A percentile compares a stretch with the other conserved stretches of the same genome.
Evolutionary conservation across 2,329 filamentous ascomycete species (phyloP).

Genomic region (Phoma sp.): DNA sequence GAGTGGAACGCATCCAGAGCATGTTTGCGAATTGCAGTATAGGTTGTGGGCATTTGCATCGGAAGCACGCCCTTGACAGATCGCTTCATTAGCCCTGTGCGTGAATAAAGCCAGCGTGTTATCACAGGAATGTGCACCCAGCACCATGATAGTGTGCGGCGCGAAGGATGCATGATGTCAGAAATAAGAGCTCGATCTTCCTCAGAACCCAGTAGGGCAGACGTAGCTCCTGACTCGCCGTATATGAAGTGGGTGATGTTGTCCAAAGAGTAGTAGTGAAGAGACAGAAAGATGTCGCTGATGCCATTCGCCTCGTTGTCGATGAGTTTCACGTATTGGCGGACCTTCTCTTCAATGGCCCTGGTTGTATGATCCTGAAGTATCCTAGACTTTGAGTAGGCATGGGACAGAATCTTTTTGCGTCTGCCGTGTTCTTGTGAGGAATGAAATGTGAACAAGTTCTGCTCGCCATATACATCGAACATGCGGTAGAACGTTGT

Average conservation of each 20-base stretch:
- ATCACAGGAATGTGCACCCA: neutral
- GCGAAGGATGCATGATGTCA: neutral
- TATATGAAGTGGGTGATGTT: slow-evolving; percentile 4
- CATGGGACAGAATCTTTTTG: neutral
- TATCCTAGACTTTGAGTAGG: neutral
- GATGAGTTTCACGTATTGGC: neutral
- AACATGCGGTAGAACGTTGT: slow-evolving; percentile 1
- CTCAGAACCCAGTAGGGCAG: neutral
- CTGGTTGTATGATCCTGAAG: neutral
- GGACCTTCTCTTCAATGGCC: neutral
- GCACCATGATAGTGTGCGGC: neutral
- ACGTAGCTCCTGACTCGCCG: neutral
- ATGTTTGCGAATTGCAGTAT: slow-evolving; percentile 1
- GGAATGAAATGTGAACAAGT: neutral
- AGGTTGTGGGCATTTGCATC: slow-evolving; percentile 1
- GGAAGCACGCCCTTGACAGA: neutral
- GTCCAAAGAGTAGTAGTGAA: slow-evolving; percentile 2
- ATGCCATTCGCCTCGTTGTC: neutral
- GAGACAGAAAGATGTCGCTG: neutral
- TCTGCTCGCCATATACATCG: neutral
- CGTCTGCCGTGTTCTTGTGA: neutral
- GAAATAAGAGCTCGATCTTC: neutral
- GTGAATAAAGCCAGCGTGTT: neutral
- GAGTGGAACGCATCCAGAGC: neutral
- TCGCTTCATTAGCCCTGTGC: neutral